Percentiles rank a stretch among this genome's conserved stretches.
phyloP scores from a whole-genome alignment of 202 grass and related monocot species.

The Eragrostis tef region DNA sequence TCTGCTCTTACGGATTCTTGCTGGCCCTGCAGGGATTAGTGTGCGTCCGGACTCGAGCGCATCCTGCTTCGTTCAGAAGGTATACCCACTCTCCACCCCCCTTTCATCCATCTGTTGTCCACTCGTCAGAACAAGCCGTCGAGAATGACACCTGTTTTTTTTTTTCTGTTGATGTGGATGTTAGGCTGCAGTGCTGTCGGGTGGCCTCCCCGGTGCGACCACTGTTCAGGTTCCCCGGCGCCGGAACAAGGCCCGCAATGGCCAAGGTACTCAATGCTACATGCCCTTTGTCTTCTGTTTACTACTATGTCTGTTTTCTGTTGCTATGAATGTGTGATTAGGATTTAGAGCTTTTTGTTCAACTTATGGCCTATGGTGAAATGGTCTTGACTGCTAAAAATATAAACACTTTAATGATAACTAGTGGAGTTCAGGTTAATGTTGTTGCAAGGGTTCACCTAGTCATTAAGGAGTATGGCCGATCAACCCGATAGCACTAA shows the following conservation, averaged over 20 bases:
- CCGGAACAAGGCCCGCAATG: slow-evolving; percentile 4
- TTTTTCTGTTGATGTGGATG: neutral
- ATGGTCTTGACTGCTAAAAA: no score
- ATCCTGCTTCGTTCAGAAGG: slow-evolving; percentile 26
- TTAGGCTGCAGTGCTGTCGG: neutral
- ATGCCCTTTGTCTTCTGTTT: neutral
- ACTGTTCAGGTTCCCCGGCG: neutral
- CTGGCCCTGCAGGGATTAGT: slow-evolving; percentile 17
- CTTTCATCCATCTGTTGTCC: neutral
- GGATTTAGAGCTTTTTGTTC: no score
- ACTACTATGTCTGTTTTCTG: no score
- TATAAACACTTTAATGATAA: no score
- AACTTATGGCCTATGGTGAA: no score
- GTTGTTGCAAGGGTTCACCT: no score
- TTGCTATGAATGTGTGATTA: no score
- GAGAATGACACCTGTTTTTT: neutral
- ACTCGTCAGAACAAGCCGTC: neutral
- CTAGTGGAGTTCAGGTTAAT: no score
- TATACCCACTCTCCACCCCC: neutral
- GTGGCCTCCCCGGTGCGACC: neutral
- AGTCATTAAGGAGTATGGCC: no score
- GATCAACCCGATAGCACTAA: no score
- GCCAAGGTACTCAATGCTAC: slow-evolving; percentile 38
- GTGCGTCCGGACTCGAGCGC: neutral
- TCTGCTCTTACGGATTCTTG: neutral